A percentile compares a stretch with the other conserved stretches of the same genome.
These are phyloP conservation scores for Inga oerstediana DNA, from an alignment of 306 rosid species.

Conservation along the genomic window DNA sequence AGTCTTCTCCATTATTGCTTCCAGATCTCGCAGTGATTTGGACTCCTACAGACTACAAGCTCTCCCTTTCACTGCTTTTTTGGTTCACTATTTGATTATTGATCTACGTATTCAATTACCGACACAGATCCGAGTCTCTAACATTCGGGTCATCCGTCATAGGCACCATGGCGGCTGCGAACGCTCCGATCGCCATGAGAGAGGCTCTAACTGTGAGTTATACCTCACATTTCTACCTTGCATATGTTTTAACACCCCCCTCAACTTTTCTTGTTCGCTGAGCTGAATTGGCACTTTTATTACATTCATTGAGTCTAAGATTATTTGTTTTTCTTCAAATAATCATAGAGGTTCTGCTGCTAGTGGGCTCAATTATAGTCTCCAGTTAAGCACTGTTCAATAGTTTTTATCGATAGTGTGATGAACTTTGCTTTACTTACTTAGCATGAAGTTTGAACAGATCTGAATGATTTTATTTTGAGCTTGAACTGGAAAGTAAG, in stretches of 20 bases:
- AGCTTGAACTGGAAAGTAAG: slow-evolving; percentile 42
- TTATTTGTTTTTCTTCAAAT: slow-evolving; percentile 16
- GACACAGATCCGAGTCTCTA: slow-evolving; percentile 50
- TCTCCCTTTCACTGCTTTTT: slow-evolving; percentile 10
- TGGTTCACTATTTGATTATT: slow-evolving; percentile 34
- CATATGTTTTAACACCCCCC: slow-evolving; percentile 1
- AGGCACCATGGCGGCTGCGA: slow-evolving; percentile 92
- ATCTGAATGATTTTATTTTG: slow-evolving; percentile 44
- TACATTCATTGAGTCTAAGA: neutral
- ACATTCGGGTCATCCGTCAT: slow-evolving; percentile 37
- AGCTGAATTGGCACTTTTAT: slow-evolving; percentile 40
- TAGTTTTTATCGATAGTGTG: slow-evolving; percentile 20
- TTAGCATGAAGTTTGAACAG: slow-evolving; percentile 35
- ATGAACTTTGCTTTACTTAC: slow-evolving; percentile 28
- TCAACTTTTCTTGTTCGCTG: neutral
- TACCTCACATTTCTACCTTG: slow-evolving; percentile 3
- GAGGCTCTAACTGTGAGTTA: slow-evolving; percentile 85
- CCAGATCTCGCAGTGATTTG: slow-evolving; percentile 69
- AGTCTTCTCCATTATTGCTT: slow-evolving; percentile 38
- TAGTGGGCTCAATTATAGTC: slow-evolving; percentile 33
- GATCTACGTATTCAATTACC: slow-evolving; percentile 35
- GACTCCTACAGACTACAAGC: slow-evolving; percentile 29
- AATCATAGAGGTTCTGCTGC: neutral
- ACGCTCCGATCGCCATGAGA: slow-evolving; percentile 96
- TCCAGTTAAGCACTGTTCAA: slow-evolving; percentile 9